Evolutionary conservation across 2,329 filamentous ascomycete genomes (phyloP).

Genomic region (Scedosporium boydii): DNA sequence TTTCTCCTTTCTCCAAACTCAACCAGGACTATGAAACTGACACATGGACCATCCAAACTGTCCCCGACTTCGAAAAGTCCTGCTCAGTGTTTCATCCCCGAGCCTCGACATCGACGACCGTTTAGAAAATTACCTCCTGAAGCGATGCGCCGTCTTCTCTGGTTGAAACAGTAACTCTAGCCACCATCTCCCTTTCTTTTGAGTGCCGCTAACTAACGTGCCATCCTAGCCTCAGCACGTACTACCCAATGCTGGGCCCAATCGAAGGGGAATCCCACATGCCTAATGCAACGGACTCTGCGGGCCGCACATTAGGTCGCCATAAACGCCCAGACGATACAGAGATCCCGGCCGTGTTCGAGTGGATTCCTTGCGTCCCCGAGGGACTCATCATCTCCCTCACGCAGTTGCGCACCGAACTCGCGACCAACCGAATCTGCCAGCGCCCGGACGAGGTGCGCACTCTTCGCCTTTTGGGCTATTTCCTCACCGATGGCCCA

Average conservation of each 20-base stretch:
- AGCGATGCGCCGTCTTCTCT: background rate
- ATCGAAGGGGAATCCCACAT: too few relatives aligned
- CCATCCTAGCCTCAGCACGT: background rate
- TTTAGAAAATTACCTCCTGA: background rate
- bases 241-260: background rate
- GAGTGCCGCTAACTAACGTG: background rate
- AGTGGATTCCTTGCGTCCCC: constrained; percentile 1
- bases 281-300: background rate
- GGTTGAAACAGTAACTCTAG: background rate
- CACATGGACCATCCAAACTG: background rate
- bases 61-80: background rate
- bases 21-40: background rate
- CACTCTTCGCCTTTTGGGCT: background rate
- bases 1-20: too few relatives aligned
- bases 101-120: background rate
- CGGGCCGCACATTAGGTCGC: background rate
- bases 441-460: background rate
- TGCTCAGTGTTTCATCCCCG: background rate
- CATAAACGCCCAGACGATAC: background rate
- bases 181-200: background rate
- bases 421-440: background rate
- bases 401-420: background rate
- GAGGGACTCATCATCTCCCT: background rate
- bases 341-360: background rate
- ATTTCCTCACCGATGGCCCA: background rate